Base-by-base conservation (phyloP, 139 green algal genomes). In the Pycnococcus provasolii region DNA sequence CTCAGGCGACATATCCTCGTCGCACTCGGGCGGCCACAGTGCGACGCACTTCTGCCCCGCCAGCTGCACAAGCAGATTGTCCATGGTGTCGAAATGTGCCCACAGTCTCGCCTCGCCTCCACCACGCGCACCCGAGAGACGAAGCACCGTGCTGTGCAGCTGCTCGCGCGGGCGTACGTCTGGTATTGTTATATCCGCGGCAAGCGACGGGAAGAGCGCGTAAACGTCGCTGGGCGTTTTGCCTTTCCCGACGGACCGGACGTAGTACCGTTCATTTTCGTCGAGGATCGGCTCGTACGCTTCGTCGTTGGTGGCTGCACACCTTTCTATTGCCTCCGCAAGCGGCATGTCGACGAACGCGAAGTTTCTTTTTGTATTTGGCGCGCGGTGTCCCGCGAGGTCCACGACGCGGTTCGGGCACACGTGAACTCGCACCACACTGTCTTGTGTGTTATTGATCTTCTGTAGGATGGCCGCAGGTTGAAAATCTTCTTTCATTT, bases 51-150 rank as follows among this genome's bases (percentile, higher is more conserved):
- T 61, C 9, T 5, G 7, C 7, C 54, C 54, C 54, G 13, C 11
- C 54, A 61, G 9, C 54, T 61, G 54, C n/a, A 37, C 42, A 26
- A 61, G 54, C 9, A 61, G 9, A 26, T 61, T 61, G 54, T 61
- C 54, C n/a, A 8, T n/a, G 7, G 54, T 61, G 54, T 61, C 54
- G 54, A 61, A 61, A 26, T 61, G 54, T 15, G 54, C 42, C 54
- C 54, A 61, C 9, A 61, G 11, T n/a, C 9, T 8, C 9, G 54
- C 9, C n/a, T 26, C 54, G 26, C 26, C 26, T 26, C 26, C 26
- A 26, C 26, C 26, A 26, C 26, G 26, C 7, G 9, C 54, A 26
- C 54, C 42, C 54, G 54, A 15, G n/a, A 61, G 9, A n/a, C 54
- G 54, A n/a, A 61, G 54, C 54, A 61, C 54, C n/a, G 9, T 41